Conservation (phyloP, 306 rosid species). For the Rosa lucieae region DNA sequence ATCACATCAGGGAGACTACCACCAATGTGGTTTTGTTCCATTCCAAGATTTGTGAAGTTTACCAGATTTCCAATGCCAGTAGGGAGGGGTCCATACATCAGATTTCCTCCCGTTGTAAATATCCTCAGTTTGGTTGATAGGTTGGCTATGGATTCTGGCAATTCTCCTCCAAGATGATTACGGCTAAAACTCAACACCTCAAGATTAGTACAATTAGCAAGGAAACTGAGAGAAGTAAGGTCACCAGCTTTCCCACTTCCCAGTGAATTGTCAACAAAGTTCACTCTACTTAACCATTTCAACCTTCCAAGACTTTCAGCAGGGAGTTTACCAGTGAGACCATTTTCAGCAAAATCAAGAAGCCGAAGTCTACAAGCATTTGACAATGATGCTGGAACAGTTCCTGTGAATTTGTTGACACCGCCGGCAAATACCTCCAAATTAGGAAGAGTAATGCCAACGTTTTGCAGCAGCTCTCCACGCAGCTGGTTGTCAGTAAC, state of each 20-base stretch:
- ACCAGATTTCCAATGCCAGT: no score
- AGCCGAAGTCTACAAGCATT: slow-evolving; percentile 34
- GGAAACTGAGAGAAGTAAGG: slow-evolving; percentile 11
- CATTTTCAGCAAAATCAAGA: slow-evolving; percentile 38
- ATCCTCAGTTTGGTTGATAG: no score
- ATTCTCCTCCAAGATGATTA: no score
- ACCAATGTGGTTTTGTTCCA: no score
- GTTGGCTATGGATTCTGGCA: no score
- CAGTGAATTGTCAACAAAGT: slow-evolving; percentile 18
- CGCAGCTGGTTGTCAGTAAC: slow-evolving; percentile 33
- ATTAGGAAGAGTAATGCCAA: slow-evolving; percentile 48
- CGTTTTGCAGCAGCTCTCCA: slow-evolving; percentile 42
- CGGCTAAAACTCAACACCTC: no score
- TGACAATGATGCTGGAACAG: slow-evolving; percentile 44
- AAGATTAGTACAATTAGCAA: slow-evolving; percentile 19
- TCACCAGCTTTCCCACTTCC: slow-evolving; percentile 32
- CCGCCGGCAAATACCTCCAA: slow-evolving; percentile 31
- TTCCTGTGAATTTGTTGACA: slow-evolving; percentile 35
- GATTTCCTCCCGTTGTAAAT: no score
- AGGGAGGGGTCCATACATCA: no score
- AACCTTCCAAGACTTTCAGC: slow-evolving; percentile 36
- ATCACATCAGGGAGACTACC: no score
- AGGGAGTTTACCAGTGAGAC: slow-evolving; percentile 39
- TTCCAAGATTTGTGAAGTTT: no score
- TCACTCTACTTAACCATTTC: background rate